Percentiles rank a stretch among this genome's conserved stretches.
Evolutionary conservation across 139 green algal genomes (phyloP).

Genomic region (Chlamydomonas urium): DNA sequence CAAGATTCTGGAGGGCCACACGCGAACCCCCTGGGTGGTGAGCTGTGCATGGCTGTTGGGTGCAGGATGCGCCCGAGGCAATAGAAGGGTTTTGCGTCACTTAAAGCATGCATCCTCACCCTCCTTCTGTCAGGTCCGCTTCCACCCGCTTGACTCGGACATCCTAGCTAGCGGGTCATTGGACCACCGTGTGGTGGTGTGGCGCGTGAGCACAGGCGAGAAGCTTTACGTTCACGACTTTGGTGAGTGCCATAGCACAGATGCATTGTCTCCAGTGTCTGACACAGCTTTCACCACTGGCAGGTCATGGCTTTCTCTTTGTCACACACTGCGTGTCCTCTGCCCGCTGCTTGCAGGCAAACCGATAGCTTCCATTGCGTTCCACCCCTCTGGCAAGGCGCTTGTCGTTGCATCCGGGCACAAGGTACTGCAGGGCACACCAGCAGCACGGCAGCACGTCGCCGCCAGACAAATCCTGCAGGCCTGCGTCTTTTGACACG

Average conservation of each 20-base stretch:
- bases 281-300: no score
- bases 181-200: constrained; percentile 75
- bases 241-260: no score
- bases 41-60: constrained; percentile 7
- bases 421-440: no score
- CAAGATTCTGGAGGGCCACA: constrained; percentile 64
- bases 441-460: no score
- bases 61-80: no score
- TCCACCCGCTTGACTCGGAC: constrained; percentile 63
- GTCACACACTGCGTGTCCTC: no score
- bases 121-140: constrained; percentile 60
- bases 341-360: constrained; percentile 67
- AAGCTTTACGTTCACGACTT: constrained; percentile 68
- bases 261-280: no score
- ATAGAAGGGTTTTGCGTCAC: no score
- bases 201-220: constrained; percentile 63
- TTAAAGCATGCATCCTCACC: neutral
- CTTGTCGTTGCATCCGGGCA: constrained; percentile 84
- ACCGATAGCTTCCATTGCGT: constrained; percentile 84
- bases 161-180: constrained; percentile 80
- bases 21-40: constrained; percentile 87
- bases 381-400: constrained; percentile 57
- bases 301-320: no score
- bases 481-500: no score
- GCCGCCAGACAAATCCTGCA: no score